Evolutionary conservation across 805 yeast genomes (phyloP).

Genomic region (Candida piceae): DNA sequence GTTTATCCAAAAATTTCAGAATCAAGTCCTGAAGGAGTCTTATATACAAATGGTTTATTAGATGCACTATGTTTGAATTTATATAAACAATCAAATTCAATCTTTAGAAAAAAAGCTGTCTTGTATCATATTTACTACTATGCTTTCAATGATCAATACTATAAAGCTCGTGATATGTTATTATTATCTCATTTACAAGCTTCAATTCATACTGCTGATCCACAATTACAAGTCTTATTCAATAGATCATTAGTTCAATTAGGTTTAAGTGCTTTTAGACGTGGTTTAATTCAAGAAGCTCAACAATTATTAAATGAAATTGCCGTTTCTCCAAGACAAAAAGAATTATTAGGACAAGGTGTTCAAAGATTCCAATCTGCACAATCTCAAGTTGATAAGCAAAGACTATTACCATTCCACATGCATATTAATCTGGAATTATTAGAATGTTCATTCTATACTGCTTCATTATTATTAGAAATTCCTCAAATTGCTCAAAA

Average conservation of each 20-base stretch:
- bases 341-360: constrained; percentile 93
- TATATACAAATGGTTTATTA: constrained; percentile 52
- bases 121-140: constrained; percentile 83
- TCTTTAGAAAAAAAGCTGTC: constrained; percentile 77
- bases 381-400: constrained; percentile 52
- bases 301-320: constrained; percentile 86
- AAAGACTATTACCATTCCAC: constrained; percentile 91
- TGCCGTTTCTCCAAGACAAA: constrained; percentile 77
- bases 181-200: constrained; percentile 81
- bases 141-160: constrained; percentile 82
- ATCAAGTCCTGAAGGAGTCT: constrained; percentile 24
- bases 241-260: constrained; percentile 94
- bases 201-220: constrained; percentile 78
- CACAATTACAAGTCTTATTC: constrained; percentile 83
- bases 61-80: constrained; percentile 61
- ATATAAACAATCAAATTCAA: constrained; percentile 59
- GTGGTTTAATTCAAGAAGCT: constrained; percentile 78
- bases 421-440: constrained; percentile 96
- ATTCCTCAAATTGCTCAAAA: constrained; percentile 84
- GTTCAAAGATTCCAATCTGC: constrained; percentile 57
- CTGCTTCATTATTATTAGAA: constrained; percentile 83
- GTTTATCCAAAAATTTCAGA: constrained; percentile 29
- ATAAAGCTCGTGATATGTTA: constrained; percentile 83
- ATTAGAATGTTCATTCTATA: constrained; percentile 89
- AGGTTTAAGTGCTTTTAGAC: constrained; percentile 92